Evolutionary conservation across 768 basidiomycete genomes (phyloP).

Genomic region (Leccinum olivaceopallidum): DNA sequence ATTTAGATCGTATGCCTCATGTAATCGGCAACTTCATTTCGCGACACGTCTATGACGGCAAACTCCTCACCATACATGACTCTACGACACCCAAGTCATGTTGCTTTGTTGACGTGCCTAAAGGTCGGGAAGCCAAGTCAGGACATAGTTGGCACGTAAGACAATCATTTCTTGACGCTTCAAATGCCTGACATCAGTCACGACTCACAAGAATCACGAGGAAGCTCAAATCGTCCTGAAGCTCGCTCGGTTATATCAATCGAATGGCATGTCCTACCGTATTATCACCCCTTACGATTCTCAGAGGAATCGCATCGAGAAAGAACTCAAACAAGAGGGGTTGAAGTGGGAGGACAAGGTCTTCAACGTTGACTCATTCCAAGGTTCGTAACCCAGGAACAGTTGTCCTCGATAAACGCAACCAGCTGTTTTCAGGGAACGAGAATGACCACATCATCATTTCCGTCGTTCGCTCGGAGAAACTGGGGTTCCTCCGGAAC

Average conservation of each 20-base stretch:
- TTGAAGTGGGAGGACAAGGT: slow-evolving; percentile 63
- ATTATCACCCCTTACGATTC: slow-evolving; percentile 83
- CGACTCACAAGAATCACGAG: slow-evolving; percentile 48
- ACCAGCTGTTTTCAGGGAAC: too few relatives aligned
- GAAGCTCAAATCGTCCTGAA: slow-evolving; percentile 56
- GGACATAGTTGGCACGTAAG: slow-evolving; percentile 38
- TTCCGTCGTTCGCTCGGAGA: slow-evolving; percentile 61
- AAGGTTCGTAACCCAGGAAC: slow-evolving; percentile 50
- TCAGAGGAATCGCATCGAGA: slow-evolving; percentile 62
- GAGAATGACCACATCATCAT: slow-evolving; percentile 47
- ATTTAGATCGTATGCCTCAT: too few relatives aligned
- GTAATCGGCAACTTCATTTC: too few relatives aligned
- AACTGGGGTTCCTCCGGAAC: slow-evolving; percentile 71
- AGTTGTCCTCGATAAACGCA: too few relatives aligned
- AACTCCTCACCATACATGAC: too few relatives aligned
- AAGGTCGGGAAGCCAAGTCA: too few relatives aligned
- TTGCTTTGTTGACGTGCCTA: too few relatives aligned
- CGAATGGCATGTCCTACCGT: slow-evolving; percentile 40
- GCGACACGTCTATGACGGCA: too few relatives aligned
- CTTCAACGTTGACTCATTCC: slow-evolving; percentile 80
- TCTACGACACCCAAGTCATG: too few relatives aligned
- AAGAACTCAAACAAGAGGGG: slow-evolving; percentile 44
- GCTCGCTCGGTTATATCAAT: slow-evolving; percentile 53
- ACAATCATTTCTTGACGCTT: background rate
- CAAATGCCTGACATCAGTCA: background rate